Evolutionary conservation across 805 yeast genomes (phyloP).

Genomic region (Candida schatavii): DNA sequence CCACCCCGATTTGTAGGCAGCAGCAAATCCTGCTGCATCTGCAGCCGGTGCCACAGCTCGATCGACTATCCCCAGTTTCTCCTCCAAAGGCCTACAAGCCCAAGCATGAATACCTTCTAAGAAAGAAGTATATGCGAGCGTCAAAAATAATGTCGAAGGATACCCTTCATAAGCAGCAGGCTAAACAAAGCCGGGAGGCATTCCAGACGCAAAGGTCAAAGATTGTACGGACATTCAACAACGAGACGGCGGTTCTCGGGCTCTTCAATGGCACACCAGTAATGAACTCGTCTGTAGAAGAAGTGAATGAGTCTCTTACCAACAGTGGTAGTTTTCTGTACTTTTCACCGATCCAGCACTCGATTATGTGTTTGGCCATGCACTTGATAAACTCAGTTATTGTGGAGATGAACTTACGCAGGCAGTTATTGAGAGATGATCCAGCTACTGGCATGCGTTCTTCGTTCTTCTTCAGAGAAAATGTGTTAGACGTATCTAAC

Average conservation of each 20-base stretch:
- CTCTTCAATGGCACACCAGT: too few species aligned
- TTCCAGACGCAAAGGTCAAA: conserved; percentile 7
- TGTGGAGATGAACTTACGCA: conserved; percentile 28
- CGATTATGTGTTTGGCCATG: conserved; percentile 2
- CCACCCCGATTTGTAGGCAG: background rate
- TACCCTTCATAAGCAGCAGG: too few species aligned
- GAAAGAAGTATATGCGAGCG: background rate
- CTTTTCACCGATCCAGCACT: conserved; percentile 4
- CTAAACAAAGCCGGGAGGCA: conserved; percentile 8
- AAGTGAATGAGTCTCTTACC: background rate
- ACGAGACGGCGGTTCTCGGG: too few species aligned
- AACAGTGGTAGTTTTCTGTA: conserved; percentile 5
- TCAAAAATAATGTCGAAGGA: background rate
- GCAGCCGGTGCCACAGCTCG: too few species aligned
- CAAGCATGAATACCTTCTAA: too few species aligned
- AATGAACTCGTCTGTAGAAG: too few species aligned
- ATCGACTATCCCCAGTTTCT: too few species aligned
- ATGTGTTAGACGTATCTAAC: conserved; percentile 17
- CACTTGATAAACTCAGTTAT: conserved; percentile 22
- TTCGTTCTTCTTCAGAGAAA: conserved; percentile 13
- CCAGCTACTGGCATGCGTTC: background rate
- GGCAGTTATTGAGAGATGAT: conserved; percentile 12
- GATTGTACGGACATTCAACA: conserved; percentile 1
- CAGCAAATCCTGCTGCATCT: background rate
- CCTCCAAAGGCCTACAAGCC: too few species aligned